Evolutionary conservation across 2,329 filamentous ascomycete genomes (phyloP), one percentile per base, ranked within the genome.

Genomic region (Penicillium oxalicum): DNA sequence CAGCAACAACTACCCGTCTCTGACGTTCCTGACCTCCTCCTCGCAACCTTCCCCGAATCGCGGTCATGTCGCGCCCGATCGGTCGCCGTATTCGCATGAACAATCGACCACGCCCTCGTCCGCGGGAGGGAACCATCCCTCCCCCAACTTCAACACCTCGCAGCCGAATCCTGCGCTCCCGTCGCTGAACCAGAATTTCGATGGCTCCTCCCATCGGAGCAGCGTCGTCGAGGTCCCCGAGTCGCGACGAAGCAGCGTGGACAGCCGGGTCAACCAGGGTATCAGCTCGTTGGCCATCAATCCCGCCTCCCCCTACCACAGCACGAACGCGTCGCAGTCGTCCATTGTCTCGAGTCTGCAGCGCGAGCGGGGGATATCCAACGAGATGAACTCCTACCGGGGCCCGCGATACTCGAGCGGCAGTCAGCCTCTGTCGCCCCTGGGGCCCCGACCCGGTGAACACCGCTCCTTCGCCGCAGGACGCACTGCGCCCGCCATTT

Each of bases 101-200:
- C 65, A 68, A 49, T 65, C 69, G 9, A 69, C 59, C 34, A 58
- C 62, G 4, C 64, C 67, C 12, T 67, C 67, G 9, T 69, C 71
- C 13, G 62, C 69, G 1, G 68, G 65, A 18, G 59, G 66, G 9
- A 65, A 72, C 33, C 58, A 59, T 37, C 66, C 68, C 9, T 69
- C 68, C 1, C 71, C 70, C 2, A 67, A 63, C 40, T 71, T 70
- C 48, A 56, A 61, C 32, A 61, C 64, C 4, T 63, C 61, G 55
- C 73, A 65, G 54, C 70, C 62, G 29, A 70, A 60, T 53, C 70
- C 70, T 56, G 67, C 72, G 36, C 66, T 83, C 8, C 80, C 81
- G 2, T 79, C 79, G 0, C 75, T 83, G 53, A 82, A 81, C 45
- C 79, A 82, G 56, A 79, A 78, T 52, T 73, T 77, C 40, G 79